Evolutionary conservation across 2,329 filamentous ascomycete genomes (phyloP), one percentile per base, ranked within the genome.

Genomic region (Phaeosphaeriaceae sp.): DNA sequence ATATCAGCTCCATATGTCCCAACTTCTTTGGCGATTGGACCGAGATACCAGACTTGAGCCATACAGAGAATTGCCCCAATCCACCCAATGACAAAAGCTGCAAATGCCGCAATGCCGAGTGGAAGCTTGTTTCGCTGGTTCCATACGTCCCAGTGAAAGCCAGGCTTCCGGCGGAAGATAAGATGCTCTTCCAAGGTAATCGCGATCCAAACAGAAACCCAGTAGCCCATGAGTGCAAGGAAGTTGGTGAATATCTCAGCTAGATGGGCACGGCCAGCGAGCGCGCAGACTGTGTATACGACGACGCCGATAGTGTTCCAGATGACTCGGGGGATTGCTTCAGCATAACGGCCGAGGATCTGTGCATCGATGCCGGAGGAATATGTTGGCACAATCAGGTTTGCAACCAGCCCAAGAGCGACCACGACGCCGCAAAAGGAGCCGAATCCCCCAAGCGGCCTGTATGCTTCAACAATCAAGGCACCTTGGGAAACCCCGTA

Each of bases 181-280:
- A 88, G 71, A 49, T 88, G 84, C 68, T 91, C 89, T 67, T 86
- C 82, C 1, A 88, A 73, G 1, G 85, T 79, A 48, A 91, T 88
- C 1, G 84, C 83, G 20, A 89, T 81, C 86, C 87, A 89, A 46
- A 89, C 85, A 15, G 83, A 83, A 17, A 89, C 82, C 88, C 87
- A 91, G 74, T 90, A 91, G 1, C 88, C 89, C 85, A 91, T 90
- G 21, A 91, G 76, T 0, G 87, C 86, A 5, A 91, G 80, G 71
- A 91, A 90, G 70, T 90, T 90, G 11, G 85, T 86, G 70, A 91
- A 89, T 57, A 91, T 89, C 24, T 82, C 82, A 0, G 86, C 84
- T 1, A 91, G 81, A 63, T 87, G 76, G 22, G 83, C 81, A 15
- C 87, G 83, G 0, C 89, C 88, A 0, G 83, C 88, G 17, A 90